phyloP scores from a whole-genome alignment of 2,329 filamentous ascomycete species.

The Venturia asperata region DNA sequence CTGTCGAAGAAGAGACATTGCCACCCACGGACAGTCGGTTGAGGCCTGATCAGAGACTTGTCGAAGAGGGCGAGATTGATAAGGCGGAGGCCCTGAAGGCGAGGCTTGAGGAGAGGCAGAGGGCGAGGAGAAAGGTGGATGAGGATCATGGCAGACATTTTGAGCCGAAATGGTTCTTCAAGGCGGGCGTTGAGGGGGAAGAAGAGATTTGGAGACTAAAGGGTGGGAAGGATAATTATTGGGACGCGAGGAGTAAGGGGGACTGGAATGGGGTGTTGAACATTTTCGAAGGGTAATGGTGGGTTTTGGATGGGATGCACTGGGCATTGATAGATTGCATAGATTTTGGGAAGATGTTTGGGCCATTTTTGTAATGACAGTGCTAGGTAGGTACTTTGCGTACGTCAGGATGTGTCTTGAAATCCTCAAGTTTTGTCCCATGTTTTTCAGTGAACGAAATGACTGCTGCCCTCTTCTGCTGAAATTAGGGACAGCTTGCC shows the following conservation, averaged over 20 bases:
- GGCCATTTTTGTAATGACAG: background rate
- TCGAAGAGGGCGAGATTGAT: slow-evolving; percentile 76
- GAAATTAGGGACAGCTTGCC: too few species aligned
- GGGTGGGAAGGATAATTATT: slow-evolving; percentile 80
- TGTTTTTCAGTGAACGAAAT: too few species aligned
- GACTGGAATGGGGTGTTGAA: slow-evolving; percentile 55
- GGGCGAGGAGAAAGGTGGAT: slow-evolving; percentile 63
- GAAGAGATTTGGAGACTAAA: slow-evolving; percentile 57
- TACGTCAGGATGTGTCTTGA: too few species aligned
- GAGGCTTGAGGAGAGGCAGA: slow-evolving; percentile 76
- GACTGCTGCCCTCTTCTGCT: too few species aligned
- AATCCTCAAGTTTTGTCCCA: too few species aligned
- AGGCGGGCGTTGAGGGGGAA: slow-evolving; percentile 40
- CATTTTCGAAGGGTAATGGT: slow-evolving; percentile 29
- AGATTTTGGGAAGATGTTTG: background rate
- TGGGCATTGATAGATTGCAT: background rate
- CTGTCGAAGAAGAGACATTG: slow-evolving; percentile 65
- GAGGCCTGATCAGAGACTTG: slow-evolving; percentile 77
- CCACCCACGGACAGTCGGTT: slow-evolving; percentile 77
- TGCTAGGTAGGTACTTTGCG: too few species aligned
- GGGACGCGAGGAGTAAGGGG: slow-evolving; percentile 71
- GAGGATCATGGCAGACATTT: slow-evolving; percentile 68
- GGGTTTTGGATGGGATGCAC: background rate
- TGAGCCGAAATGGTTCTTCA: slow-evolving; percentile 77
- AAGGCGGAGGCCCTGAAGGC: slow-evolving; percentile 77